Base-by-base conservation (phyloP, 1,284 basidiomycete genomes). In the Cutaneotrichosporon cutaneum region DNA sequence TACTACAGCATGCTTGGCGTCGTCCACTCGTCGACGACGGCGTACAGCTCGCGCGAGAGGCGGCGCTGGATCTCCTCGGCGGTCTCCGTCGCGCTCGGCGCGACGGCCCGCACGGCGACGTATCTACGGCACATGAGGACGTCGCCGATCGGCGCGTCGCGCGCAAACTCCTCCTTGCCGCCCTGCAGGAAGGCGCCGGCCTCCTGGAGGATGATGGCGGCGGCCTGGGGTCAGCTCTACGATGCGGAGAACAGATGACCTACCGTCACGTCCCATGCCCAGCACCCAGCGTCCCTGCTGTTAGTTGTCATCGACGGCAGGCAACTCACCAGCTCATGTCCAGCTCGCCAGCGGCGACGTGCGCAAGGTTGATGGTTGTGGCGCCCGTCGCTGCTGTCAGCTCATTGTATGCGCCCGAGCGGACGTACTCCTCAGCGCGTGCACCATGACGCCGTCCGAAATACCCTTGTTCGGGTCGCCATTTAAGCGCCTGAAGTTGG, bases 131-230 rank as follows among this genome's bases (percentile, higher is more conserved):
- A 88, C 27, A 85, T 87, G 39, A 95, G 82, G 42, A 94, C 82
- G 26, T 86, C 86, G 58, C 89, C 87, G 3, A 77, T 74, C 2
- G 68, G 63, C 24, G 90, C 85, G 52, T 82, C 63, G 77, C 82
- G 77, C 68, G 81, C 78, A 50, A 82, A 79, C 8, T 81, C 78
- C 8, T 81, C 80, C 61, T 87, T 85, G 21, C 87, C 87, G 6
- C 77, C 90, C 10, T 86, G 86, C 47, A 91, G 86, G 56, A 88
- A 81, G 21, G 88, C 86, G 2, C 93, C 93, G 0, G 92, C 89
- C 76, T 96, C 94, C 66, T 91, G 85, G 0, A 91, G 88, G 66
- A 98, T 94, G 65, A 96, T 88, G 4, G 91, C 86, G 0, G 92
- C 94, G 1, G 94, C 88, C 82, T 88, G 76, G 1, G 71, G 32